phyloP scores from a whole-genome alignment of 208 protist species.

The Crithidia thermophila region DNA sequence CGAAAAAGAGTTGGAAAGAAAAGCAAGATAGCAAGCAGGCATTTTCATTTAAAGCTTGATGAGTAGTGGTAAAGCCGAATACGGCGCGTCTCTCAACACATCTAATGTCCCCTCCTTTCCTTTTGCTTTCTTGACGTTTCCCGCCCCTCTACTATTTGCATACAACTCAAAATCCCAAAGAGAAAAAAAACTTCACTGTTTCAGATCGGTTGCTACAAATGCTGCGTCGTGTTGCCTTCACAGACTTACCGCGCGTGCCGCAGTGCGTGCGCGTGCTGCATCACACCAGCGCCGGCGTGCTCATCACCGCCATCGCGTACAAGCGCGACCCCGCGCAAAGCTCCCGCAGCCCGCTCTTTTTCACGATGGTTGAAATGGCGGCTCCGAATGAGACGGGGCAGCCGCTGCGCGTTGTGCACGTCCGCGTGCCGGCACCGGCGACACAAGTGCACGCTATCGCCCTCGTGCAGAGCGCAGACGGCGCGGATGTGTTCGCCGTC shows the following conservation, averaged over 20 bases:
- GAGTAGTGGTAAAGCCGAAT: too few relatives aligned
- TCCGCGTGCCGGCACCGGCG: slow-evolving; percentile 31
- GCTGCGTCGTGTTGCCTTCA: slow-evolving; percentile 36
- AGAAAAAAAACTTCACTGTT: background rate
- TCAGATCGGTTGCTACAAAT: slow-evolving; percentile 2
- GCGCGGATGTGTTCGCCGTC: slow-evolving; percentile 48
- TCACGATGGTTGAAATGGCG: slow-evolving; percentile 37
- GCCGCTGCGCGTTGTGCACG: slow-evolving; percentile 36
- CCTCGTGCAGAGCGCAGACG: slow-evolving; percentile 37
- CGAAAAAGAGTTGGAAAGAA: too few relatives aligned
- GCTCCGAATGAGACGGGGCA: slow-evolving; percentile 30
- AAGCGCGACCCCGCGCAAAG: background rate
- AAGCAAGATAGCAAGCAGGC: too few relatives aligned
- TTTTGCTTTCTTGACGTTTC: too few relatives aligned
- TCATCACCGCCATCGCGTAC: slow-evolving; percentile 37
- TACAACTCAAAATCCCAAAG: too few relatives aligned
- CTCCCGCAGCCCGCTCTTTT: slow-evolving; percentile 22
- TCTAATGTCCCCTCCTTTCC: too few relatives aligned
- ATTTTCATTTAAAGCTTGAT: too few relatives aligned
- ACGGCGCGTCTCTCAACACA: too few relatives aligned
- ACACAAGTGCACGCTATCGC: slow-evolving; percentile 26
- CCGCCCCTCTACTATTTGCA: background rate
- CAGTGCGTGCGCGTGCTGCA: slow-evolving; percentile 35
- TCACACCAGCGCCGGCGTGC: slow-evolving; percentile 33
- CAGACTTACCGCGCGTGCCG: slow-evolving; percentile 28